A percentile compares a stretch with the other conserved stretches of the same genome.
phyloP scores from a whole-genome alignment of 2,329 filamentous ascomycete genomes.

The Camptophora hylomeconis region DNA sequence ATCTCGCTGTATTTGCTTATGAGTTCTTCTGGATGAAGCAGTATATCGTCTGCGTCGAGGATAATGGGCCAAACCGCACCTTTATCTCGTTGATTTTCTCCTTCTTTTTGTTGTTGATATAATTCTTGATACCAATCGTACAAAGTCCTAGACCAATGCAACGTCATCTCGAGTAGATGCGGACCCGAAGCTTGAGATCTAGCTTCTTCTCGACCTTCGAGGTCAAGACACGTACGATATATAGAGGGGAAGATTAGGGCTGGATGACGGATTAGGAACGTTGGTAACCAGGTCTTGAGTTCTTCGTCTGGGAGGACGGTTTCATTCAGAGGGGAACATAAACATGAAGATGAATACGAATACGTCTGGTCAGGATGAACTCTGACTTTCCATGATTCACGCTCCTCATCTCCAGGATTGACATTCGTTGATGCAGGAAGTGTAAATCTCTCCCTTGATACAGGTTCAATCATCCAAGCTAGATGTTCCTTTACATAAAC shows the following conservation, averaged over 20 bases:
- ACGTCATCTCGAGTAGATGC: conserved; percentile 18
- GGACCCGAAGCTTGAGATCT: conserved; percentile 10
- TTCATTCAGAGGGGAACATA: conserved; percentile 20
- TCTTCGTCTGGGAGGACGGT: conserved; percentile 25
- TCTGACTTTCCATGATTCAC: conserved; percentile 11
- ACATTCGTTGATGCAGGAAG: neutral
- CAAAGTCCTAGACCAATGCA: conserved; percentile 22
- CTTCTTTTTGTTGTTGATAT: conserved; percentile 3
- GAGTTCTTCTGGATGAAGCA: conserved; percentile 23
- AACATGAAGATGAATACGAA: conserved; percentile 10
- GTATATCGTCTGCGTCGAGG: conserved; percentile 27
- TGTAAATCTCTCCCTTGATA: conserved; percentile 3
- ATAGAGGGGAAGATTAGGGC: conserved; percentile 27
- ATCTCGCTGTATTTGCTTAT: conserved; percentile 19
- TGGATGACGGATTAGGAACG: conserved; percentile 28
- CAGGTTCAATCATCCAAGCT: conserved; percentile 13
- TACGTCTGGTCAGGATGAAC: conserved; percentile 4
- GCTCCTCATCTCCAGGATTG: conserved; percentile 5
- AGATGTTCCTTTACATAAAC: conserved; percentile 27
- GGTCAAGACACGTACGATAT: conserved; percentile 21
- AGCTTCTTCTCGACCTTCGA: conserved; percentile 9
- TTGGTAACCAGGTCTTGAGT: conserved; percentile 21
- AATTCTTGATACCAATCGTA: conserved; percentile 24
- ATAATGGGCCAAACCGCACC: conserved; percentile 20
- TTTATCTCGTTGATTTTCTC: neutral